A percentile compares a stretch with the other conserved stretches of the same genome.
Conservation (phyloP, 495 filamentous ascomycete genomes). For the Durotheca rogersii region DNA sequence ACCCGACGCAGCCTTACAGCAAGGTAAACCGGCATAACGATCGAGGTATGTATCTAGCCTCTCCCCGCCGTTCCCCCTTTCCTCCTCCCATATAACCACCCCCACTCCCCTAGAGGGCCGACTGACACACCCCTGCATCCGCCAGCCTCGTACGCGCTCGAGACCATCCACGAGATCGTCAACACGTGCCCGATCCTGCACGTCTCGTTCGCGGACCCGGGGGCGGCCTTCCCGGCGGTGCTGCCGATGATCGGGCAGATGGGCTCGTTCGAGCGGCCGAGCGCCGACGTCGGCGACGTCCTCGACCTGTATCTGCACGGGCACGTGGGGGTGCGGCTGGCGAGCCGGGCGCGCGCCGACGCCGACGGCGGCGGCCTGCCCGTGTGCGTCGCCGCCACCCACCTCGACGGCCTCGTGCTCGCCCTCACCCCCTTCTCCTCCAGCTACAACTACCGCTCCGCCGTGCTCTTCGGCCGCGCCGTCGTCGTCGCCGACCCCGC, state of each 20-base stretch:
- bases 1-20: conserved; percentile 65
- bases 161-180: conserved; percentile 77
- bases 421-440: conserved; percentile 76
- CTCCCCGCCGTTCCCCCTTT: neutral
- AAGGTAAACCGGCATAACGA: conserved; percentile 71
- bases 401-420: conserved; percentile 72
- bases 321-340: conserved; percentile 78
- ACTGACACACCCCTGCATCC: conserved; percentile 5
- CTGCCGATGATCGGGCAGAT: conserved; percentile 90
- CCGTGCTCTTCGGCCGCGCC: conserved; percentile 75
- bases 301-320: conserved; percentile 86
- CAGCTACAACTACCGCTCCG: conserved; percentile 88
- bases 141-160: conserved; percentile 70
- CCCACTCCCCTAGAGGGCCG: neutral
- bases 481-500: conserved; percentile 60
- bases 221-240: conserved; percentile 64
- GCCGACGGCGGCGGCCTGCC: conserved; percentile 44
- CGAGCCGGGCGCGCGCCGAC: conserved; percentile 62
- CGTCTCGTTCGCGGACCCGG: conserved; percentile 71
- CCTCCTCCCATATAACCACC: neutral
- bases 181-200: conserved; percentile 76
- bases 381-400: conserved; percentile 64
- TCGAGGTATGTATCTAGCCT: conserved; percentile 54
- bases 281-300: conserved; percentile 61
- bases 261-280: conserved; percentile 67